Evolutionary conservation across 2,329 filamentous ascomycete species (phyloP), one percentile per base, ranked within the genome.

Genomic region (Beauveria caledonica): DNA sequence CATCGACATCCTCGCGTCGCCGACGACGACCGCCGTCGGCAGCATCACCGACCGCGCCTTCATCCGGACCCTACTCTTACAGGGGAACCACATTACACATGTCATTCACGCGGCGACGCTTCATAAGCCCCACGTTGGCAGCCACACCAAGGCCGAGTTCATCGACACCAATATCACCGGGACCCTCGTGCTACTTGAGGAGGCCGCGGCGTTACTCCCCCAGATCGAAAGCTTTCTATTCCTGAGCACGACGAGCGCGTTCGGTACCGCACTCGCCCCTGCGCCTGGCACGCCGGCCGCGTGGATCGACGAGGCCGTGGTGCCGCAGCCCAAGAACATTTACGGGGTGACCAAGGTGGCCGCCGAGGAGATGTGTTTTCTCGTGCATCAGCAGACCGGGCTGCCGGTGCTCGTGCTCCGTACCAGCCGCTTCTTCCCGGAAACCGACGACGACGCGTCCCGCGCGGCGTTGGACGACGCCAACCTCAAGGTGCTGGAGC

Each of bases 401-500:
- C 64, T 80, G 63, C 77, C 78, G 0, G 68, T 75, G 0, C 44
- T 80, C 0, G 69, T 80, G 6, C 70, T 81, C 9, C 74, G 78
- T n/a, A 76, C 74, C 3, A 76, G 73, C 54, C 74, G 78, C 53
- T 80, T 81, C 71, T 80, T 80, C 62, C 76, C 77, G 0, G 77
- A 80, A 64, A 69, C 70, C 19, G 77, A 80, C 54, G 77, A 80
- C 60, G 77, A 79, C 5, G 71, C 72, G 27, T 68, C 76, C 1
- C 70, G 76, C 25, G 64, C 63, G 9, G 64, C 68, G 2, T 68
- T 77, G 59, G 66, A 60, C 3, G 75, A 73, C 33, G 75, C 73
- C n/a, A 80, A 79, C 62, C 70, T 79, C 46, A 79, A 80, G 63
- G 74, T 79, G 7, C 66, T 78, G n/a, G 78, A 80, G 66, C 68